These are phyloP conservation scores for Spinellus fusiger DNA, from an alignment of 192 early-diverging fungal species.

Conservation along the genomic window DNA sequence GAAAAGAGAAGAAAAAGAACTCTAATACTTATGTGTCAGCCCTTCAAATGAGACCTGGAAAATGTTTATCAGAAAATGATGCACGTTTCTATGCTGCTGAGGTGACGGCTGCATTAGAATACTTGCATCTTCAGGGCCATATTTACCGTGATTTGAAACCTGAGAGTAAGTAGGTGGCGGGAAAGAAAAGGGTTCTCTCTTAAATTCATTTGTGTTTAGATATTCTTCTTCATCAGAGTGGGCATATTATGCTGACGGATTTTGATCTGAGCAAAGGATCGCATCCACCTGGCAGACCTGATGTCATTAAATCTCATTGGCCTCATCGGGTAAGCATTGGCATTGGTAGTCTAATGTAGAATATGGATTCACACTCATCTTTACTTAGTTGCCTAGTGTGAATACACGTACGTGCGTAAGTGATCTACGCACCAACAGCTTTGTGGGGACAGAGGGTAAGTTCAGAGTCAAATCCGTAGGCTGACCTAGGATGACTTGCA, in stretches of 20 bases:
- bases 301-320: constrained; percentile 52
- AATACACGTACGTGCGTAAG: constrained; percentile 88
- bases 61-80: constrained; percentile 82
- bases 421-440: constrained; percentile 88
- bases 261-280: constrained; percentile 98
- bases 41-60: constrained; percentile 82
- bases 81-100: constrained; percentile 98
- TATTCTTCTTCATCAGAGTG: constrained; percentile 89
- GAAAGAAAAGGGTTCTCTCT: background rate
- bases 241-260: constrained; percentile 98
- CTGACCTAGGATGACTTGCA: constrained; percentile 11
- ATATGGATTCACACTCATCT: background rate
- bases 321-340: constrained; percentile 42
- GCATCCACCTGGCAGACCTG: constrained; percentile 68
- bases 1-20: too few relatives aligned
- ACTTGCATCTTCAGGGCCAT: constrained; percentile 92
- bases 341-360: background rate
- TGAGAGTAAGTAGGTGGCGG: constrained; percentile 66
- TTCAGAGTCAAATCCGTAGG: background rate
- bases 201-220: constrained; percentile 27
- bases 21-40: constrained; percentile 45
- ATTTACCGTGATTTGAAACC: constrained; percentile 99
- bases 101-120: constrained; percentile 91
- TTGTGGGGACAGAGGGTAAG: constrained; percentile 91
- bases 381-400: constrained; percentile 54